Evolutionary conservation across 768 basidiomycete species (phyloP), one percentile per base, ranked within the genome.

Genomic region (Pilatotrama ljubarskyi): DNA sequence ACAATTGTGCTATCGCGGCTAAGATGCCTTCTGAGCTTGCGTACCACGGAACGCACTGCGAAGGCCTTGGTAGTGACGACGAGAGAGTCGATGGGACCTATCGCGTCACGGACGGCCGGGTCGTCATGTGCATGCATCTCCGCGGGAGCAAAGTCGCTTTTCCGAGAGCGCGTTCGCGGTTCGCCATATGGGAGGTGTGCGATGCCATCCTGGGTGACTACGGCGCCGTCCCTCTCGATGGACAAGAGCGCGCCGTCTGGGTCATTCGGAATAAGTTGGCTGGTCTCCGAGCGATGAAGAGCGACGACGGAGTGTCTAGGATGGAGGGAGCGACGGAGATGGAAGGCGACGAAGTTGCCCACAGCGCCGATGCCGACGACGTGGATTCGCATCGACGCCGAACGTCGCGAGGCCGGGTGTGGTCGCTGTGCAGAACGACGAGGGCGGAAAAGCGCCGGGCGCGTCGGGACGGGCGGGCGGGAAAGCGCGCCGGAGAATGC

Each of bases 61-160:
- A 85, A 80, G 1, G 92, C 88, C 72, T 95, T 96, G 54, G 90
- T 84, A 41, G 91, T 84, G 61, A 98, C 81, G 71, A 98, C 78
- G 55, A 99, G 82, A 1, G 91, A 86, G 26, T 88, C 80, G 66
- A 97, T 96, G 57, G 44, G 56, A 18, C 59, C 55, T 9, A 59
- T 9, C 9, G 22, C 29, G 13, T 17, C 11, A 14, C 58, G 49
- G 2, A 29, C 26, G 7, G 42, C 8, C 14, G 26, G 22, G 18
- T 62, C 29, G 51, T 62, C 61, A 4, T 17, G 29, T 17, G 47
- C 47, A 3, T 13, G 3, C 25, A 57, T 8, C 17, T 18, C 26
- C 11, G 32, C 20, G 2, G 61, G 73, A 65, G 5, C 64, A 54
- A 20, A 51, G 47, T 41, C 49, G 24, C 42, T 41, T 62, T 22